phyloP scores from a whole-genome alignment of 768 basidiomycete species.

The Boletus coccyginus region DNA sequence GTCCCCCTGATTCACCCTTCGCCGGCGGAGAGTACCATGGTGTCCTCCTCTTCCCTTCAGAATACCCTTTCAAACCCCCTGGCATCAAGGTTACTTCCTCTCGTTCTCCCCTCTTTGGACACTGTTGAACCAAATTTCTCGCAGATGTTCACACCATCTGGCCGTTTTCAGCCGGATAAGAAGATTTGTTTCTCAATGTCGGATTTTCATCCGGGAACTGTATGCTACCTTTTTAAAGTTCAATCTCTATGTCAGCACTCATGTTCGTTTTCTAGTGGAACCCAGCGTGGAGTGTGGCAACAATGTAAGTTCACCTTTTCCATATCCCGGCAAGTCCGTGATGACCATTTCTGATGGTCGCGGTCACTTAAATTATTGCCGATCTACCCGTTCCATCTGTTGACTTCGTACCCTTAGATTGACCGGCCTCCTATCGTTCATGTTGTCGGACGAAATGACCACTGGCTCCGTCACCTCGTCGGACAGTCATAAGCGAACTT shows the following conservation, averaged over 20 bases:
- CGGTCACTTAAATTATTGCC: constrained; percentile 17
- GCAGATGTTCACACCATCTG: constrained; percentile 89
- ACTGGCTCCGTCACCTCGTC: constrained; percentile 86
- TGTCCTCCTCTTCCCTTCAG: constrained; percentile 84
- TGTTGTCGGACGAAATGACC: constrained; percentile 96
- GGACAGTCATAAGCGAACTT: constrained; percentile 71
- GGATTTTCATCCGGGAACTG: constrained; percentile 88
- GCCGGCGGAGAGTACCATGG: constrained; percentile 94
- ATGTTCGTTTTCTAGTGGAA: constrained; percentile 63
- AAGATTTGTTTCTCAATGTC: constrained; percentile 99
- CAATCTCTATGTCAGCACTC: background rate
- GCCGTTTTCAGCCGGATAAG: constrained; percentile 86
- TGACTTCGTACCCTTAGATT: constrained; percentile 48
- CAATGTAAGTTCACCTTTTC: constrained; percentile 61
- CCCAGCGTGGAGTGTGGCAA: constrained; percentile 93
- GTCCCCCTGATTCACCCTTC: constrained; percentile 91
- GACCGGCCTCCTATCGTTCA: constrained; percentile 91
- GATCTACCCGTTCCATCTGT: background rate
- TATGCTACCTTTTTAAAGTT: constrained; percentile 39
- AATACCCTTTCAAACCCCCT: constrained; percentile 96
- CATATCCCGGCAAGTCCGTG: constrained; percentile 2
- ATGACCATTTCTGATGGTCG: constrained; percentile 8
- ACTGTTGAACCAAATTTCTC: constrained; percentile 6
- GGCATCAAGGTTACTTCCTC: constrained; percentile 79
- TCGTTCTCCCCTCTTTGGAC: constrained; percentile 1